Conservation (phyloP, 2,329 filamentous ascomycete genomes). For the Pseudogymnoascus sp. region DNA sequence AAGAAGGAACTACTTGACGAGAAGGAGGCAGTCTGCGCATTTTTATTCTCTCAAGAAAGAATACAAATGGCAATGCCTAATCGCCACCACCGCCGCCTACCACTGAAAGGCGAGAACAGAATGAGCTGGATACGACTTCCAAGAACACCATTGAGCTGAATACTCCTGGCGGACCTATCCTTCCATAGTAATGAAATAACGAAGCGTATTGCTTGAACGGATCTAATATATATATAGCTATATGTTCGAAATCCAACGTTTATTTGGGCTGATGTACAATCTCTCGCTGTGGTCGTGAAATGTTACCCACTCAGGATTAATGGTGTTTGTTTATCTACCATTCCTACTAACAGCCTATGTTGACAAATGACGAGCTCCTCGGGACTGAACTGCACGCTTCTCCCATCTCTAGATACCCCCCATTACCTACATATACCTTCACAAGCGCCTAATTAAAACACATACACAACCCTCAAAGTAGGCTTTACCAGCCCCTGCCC, state of each 20-base stretch:
- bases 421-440: not conserved
- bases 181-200: not conserved
- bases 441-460: not conserved
- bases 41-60: not conserved
- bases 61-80: not conserved
- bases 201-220: not conserved
- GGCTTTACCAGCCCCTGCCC: not conserved
- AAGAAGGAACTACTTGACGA: not conserved
- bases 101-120: not conserved
- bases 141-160: not conserved
- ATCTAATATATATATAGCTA: not conserved
- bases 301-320: too few relatives aligned
- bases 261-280: not conserved
- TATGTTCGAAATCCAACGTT: not conserved
- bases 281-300: not conserved
- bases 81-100: not conserved
- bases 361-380: not conserved
- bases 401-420: not conserved
- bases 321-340: too few relatives aligned
- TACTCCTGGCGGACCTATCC: not conserved
- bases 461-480: not conserved
- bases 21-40: not conserved
- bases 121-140: not conserved
- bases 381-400: not conserved
- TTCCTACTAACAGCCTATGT: too few relatives aligned